Conservation (phyloP, 2,329 filamentous ascomycete species). For the Diaporthe citriasiana region DNA sequence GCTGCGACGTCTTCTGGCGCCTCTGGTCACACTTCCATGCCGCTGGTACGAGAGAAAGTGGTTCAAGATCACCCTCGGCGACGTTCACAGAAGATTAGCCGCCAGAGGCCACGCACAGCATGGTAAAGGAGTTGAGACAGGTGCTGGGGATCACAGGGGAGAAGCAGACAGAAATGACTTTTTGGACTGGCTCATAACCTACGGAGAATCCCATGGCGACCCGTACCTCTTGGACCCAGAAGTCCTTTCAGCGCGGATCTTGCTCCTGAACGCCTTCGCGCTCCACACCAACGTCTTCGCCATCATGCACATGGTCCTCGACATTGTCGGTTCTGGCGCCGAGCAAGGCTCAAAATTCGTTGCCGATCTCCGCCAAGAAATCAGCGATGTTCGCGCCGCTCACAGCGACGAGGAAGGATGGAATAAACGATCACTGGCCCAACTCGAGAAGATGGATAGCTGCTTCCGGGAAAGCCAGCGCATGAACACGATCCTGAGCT, state of each 20-base stretch:
- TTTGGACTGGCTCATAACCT: conserved; percentile 35
- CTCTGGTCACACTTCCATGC: conserved; percentile 31
- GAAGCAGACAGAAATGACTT: conserved; percentile 31
- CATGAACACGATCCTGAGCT: conserved; percentile 55
- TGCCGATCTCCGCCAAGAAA: conserved; percentile 33
- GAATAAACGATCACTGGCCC: conserved; percentile 54
- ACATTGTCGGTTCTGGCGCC: conserved; percentile 34
- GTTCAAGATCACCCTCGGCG: conserved; percentile 32
- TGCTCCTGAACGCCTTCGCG: conserved; percentile 39
- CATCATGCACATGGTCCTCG: conserved; percentile 38
- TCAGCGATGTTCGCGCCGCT: conserved; percentile 31
- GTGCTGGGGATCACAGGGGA: conserved; percentile 3
- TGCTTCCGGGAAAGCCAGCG: conserved; percentile 59
- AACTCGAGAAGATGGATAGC: conserved; percentile 56
- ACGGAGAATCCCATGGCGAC: conserved; percentile 31
- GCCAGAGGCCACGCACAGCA: conserved; percentile 6
- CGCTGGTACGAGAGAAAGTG: conserved; percentile 35
- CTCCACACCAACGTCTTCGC: conserved; percentile 38
- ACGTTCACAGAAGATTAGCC: conserved; percentile 15
- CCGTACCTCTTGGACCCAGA: conserved; percentile 37
- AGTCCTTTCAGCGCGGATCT: conserved; percentile 34
- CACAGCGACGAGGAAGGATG: conserved; percentile 44
- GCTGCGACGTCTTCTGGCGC: conserved; percentile 32
- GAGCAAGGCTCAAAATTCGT: conserved; percentile 28
- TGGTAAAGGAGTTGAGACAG: not conserved